A percentile compares a stretch with the other conserved stretches of the same genome.
Evolutionary conservation across 2,329 filamentous ascomycete species (phyloP).

Genomic region (Claviceps fusiformis): DNA sequence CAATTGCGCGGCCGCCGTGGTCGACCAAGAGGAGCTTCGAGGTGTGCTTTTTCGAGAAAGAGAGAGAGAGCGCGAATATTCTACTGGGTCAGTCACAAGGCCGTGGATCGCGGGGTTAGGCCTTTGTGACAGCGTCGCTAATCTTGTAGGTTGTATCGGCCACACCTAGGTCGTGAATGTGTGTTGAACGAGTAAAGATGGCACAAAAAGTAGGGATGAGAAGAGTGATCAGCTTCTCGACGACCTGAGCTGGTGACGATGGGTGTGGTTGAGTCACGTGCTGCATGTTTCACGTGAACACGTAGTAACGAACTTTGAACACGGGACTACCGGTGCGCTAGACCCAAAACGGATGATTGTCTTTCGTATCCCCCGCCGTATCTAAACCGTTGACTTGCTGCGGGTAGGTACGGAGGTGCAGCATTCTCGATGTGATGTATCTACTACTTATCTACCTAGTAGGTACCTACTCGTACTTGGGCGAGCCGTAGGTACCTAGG

Average conservation of each 20-base stretch:
- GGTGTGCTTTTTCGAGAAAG: background rate
- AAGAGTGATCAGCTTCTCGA: background rate
- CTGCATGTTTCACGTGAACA: background rate
- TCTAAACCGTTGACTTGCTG: too few species aligned
- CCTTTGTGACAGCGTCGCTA: background rate
- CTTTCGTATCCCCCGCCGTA: background rate
- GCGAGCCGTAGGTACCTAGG: too few species aligned
- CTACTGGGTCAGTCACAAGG: background rate
- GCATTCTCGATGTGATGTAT: too few species aligned
- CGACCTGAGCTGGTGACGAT: background rate
- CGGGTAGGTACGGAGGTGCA: too few species aligned
- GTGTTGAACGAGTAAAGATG: background rate
- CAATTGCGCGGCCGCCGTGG: background rate
- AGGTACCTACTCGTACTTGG: too few species aligned
- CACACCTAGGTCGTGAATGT: background rate
- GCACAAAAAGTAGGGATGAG: background rate
- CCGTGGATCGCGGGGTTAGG: background rate
- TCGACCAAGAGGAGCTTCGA: background rate
- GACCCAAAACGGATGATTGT: background rate
- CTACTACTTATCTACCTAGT: too few species aligned
- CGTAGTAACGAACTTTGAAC: background rate
- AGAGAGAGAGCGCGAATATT: background rate
- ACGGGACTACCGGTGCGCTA: background rate
- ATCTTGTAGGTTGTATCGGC: background rate
- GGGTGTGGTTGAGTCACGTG: conserved; percentile 1